Base-by-base conservation (phyloP, 2,329 filamentous ascomycete genomes). In the Leptographium flavum region DNA sequence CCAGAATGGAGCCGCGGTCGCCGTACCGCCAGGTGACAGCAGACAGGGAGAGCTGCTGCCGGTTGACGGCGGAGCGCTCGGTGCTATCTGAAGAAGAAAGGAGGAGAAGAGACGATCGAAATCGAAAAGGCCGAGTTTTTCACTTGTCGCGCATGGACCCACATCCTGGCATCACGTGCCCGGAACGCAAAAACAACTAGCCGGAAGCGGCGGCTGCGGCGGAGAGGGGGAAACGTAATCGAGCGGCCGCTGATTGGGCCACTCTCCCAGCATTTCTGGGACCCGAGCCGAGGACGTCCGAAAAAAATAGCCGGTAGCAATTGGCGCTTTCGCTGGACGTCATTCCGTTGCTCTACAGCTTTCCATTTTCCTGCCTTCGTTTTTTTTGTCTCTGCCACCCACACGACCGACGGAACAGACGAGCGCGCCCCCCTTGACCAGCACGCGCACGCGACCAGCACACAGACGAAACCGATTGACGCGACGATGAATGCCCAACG, bases 401-500 rank as follows among this genome's bases (percentile, higher is more conserved):
- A 36, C 37, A 21, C 33, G n/a, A 30, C 25, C 31, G n/a, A 43
- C 38, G 33, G 32, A 47, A 48, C 45, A 47, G 45, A 47, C 50
- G 50, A 43, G 50, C n/a, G 27, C 8, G 27, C 27, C 27, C 27
- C 5, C 25, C 25, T 10, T 27, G 5, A 27, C 25, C 27, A 30
- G 27, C 27, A 19, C 32, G 17, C 32, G 32, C 7, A 35, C n/a
- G 2, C 3, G 31, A 3, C 7, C 33, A 10, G 5, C 17, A 21
- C 17, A 13, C 17, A 36, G 17, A 36, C 9, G 17, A 8, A 17
- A 35, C 13, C 35, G 28, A 45, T 33, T 19, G 38, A 46, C 52
- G n/a, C 52, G 57, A 62, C 54, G 37, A 79, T 79, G 74, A 71
- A 68, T 59, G 67, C 70, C 57, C 70, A 73, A 56, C 64, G 73